Evolutionary conservation across 164 flowering plant species (phyloP).

Genomic region (Magnolia kwangsiensis): DNA sequence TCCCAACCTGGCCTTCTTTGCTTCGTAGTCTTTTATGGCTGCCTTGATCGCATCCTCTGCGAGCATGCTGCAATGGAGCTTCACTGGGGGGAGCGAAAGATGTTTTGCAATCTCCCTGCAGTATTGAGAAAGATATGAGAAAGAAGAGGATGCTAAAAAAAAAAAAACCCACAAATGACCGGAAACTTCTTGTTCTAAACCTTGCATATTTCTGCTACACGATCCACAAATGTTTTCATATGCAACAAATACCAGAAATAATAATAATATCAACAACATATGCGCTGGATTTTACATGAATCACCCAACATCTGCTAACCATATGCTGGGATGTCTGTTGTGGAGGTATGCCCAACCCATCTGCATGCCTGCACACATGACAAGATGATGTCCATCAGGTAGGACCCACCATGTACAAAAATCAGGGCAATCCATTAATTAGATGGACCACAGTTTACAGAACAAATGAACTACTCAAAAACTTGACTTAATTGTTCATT

Average conservation of each 20-base stretch:
- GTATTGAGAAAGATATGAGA: not conserved
- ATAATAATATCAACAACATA: too few relatives aligned
- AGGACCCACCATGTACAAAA: not conserved
- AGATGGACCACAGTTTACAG: too few relatives aligned
- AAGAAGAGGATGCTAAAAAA: too few relatives aligned
- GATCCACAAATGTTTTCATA: not conserved
- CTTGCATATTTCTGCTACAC: not conserved
- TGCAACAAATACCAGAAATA: too few relatives aligned
- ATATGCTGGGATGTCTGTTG: not conserved
- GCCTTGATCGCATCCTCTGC: constrained; percentile 99
- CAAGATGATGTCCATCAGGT: not conserved
- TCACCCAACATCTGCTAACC: not conserved
- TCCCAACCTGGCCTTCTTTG: constrained; percentile 44
- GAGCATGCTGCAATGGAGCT: constrained; percentile 98
- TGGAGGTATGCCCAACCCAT: not conserved
- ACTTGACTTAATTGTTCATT: too few relatives aligned
- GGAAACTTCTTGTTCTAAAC: too few relatives aligned
- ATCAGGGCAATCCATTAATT: too few relatives aligned
- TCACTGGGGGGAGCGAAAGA: constrained; percentile 94
- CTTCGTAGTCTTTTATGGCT: constrained; percentile 80
- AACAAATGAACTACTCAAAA: too few relatives aligned
- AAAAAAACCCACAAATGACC: too few relatives aligned
- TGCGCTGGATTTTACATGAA: not conserved
- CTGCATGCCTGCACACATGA: too few relatives aligned
- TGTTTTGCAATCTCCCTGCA: constrained; percentile 92